Base-by-base conservation (phyloP, 1,284 basidiomycete genomes). In the Schizophyllum commune region DNA sequence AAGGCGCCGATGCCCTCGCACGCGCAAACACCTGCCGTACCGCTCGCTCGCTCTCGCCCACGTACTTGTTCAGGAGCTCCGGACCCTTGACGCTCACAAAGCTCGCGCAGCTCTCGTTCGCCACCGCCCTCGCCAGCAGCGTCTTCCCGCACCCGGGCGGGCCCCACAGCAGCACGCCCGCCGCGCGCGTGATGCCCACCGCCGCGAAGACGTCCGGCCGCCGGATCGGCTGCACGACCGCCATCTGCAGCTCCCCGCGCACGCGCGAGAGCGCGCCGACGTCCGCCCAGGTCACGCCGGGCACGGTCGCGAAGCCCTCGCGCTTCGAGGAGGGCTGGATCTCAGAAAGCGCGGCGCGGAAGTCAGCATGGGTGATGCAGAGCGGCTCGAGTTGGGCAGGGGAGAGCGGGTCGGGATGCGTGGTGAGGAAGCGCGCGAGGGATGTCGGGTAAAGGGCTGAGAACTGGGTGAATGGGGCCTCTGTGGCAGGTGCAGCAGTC, bases 141-240 rank as follows among this genome's bases (percentile, higher is more conserved):
- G 96, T 99, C 76, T 98, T 98, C 9, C 96, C 96, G 71, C 96
- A 98, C 4, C 96, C 96, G 0, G 96, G 96, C 8, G 96, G 96
- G 17, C 96, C 96, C 96, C 96, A 99, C n/a, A 98, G 77, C 20
- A 98, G 78, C 1, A 98, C 96, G 2, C 96, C 96, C 71, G 93
- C 91, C 0, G 91, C 86, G 7, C 91, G 87, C 54, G 88, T 85
- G 64, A 97, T 93, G 11, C 96, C 96, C 1, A 98, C 89, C 1
- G 83, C 82, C 57, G 76, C 84, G 75, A 98, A 99, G 1, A 98
- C 73, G 71, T 96, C 94, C 0, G 96, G 96, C 55, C 91, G 79
- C 58, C 85, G 82, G 68, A 99, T 96, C 1, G 96, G 96, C 70
- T 98, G 93, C 3, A 99, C 95, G 65, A 99, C 93, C 15, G 94